These are phyloP conservation scores for Termitomyces titanicus DNA, from an alignment of 768 basidiomycete genomes.

Conservation along the genomic window DNA sequence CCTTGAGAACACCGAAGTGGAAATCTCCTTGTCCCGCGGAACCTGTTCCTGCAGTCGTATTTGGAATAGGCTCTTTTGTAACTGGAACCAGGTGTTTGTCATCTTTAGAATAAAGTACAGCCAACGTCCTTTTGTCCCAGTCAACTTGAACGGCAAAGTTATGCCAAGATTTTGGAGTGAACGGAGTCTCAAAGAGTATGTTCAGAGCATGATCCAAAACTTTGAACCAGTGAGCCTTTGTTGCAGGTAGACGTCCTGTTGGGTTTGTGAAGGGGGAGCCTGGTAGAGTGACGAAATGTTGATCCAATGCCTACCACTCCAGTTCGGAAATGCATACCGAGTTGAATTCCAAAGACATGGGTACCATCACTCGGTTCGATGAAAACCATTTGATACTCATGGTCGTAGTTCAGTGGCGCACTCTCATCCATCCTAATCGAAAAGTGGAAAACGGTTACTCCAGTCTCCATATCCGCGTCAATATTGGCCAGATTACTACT, in stretches of 20 bases:
- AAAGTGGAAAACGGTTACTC: constrained; percentile 25
- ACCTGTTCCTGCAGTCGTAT: constrained; percentile 36
- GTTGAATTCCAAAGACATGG: constrained; percentile 57
- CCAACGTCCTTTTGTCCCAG: constrained; percentile 48
- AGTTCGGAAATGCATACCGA: constrained; percentile 35
- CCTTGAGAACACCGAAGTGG: constrained; percentile 61
- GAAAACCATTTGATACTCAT: constrained; percentile 63
- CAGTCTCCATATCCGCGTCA: constrained; percentile 36
- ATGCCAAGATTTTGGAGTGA: constrained; percentile 45
- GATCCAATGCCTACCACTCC: background rate
- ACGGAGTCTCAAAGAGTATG: constrained; percentile 46
- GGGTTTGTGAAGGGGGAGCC: constrained; percentile 57
- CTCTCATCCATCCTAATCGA: constrained; percentile 36
- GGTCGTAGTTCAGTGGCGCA: constrained; percentile 46
- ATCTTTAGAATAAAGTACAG: constrained; percentile 48
- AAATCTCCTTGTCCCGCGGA: constrained; percentile 53
- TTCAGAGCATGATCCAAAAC: constrained; percentile 52
- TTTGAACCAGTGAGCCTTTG: constrained; percentile 47
- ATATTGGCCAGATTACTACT: constrained; percentile 30
- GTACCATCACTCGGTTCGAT: constrained; percentile 59
- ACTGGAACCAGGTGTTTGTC: constrained; percentile 36
- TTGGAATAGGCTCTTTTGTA: constrained; percentile 32
- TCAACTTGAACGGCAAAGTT: constrained; percentile 59
- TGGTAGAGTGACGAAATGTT: constrained; percentile 16
- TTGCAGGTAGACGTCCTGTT: constrained; percentile 36